Evolutionary conservation across 371 early-diverging fungal species (phyloP), one percentile per base, ranked within the genome.

Genomic region (Mortierella sp.): DNA sequence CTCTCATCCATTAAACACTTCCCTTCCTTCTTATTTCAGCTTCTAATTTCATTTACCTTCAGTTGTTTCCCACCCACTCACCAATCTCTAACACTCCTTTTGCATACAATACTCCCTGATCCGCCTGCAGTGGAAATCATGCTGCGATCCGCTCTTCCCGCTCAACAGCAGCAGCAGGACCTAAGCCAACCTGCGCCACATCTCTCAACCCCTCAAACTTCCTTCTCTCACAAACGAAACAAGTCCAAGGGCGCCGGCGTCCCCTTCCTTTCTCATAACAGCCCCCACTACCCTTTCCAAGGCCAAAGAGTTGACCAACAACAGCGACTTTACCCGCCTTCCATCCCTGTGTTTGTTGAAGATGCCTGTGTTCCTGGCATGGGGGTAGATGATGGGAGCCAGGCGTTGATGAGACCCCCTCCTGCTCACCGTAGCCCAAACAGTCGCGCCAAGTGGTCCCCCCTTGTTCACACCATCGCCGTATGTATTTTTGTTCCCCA

Each of bases 401-500:
- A 68, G 41, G 41, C 68, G 24, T 41, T 24, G 41, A 68, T 38
- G 68, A 41, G 68, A 41, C 68, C 24, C 6, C 68, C 68, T 68
- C 41, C 41, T 21, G 24, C 68, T 3, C 43, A 68, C 41, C 68
- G 68, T 3, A 70, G 54, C 35, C 51, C 68, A 3, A 70, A 51
- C 6, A 21, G 95, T 78, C 46, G 81, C 18, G 63, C 51, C 12
- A 72, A 71, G 29, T 81, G 81, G 81, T 71, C 81, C n/a, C 77
- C 81, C 6, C 55, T 74, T 4, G 71, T 81, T 10, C 74, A 81
- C 60, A 76, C 77, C 51, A 81, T 81, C 43, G 60, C 71, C 11
- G 81, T 81, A 74, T 58, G 75, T 44, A 4, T 6, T 21, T n/a
- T 29, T 2, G 2, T 60, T 16, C 60, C 24, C 63, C 29, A 51